Evolutionary conservation across 495 filamentous ascomycete genomes (phyloP).

Genomic region (Aspergillus nanangensis): DNA sequence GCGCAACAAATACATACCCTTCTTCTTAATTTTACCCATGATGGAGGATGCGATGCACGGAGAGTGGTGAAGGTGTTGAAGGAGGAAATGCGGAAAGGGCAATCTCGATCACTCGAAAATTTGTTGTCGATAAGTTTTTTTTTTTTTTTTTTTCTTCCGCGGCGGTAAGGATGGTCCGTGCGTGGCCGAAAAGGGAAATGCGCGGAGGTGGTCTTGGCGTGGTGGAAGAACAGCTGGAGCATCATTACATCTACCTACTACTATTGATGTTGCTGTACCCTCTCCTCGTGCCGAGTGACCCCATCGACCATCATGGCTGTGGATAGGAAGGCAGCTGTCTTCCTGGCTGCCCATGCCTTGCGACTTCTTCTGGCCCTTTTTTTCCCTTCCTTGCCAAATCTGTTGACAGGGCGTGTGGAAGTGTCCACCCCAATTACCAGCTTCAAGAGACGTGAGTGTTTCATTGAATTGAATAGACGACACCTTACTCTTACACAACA

Average conservation of each 20-base stretch:
- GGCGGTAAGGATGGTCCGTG: slow-evolving; percentile 29
- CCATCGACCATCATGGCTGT: slow-evolving; percentile 55
- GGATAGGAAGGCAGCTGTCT: slow-evolving; percentile 71
- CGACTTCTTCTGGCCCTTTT: slow-evolving; percentile 74
- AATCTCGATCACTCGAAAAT: slow-evolving; percentile 21
- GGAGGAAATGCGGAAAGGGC: slow-evolving; percentile 17
- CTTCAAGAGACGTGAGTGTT: slow-evolving; percentile 84
- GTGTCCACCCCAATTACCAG: slow-evolving; percentile 95
- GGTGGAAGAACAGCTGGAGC: slow-evolving; percentile 17
- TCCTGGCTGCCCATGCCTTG: slow-evolving; percentile 69
- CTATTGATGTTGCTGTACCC: slow-evolving; percentile 2
- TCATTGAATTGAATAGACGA: too few species aligned
- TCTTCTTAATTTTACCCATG: slow-evolving; percentile 92
- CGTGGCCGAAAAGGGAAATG: slow-evolving; percentile 20
- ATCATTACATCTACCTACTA: too few species aligned
- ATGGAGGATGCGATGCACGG: slow-evolving; percentile 14
- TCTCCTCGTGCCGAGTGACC: slow-evolving; percentile 3
- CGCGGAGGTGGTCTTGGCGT: slow-evolving; percentile 25
- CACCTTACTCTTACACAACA: too few species aligned
- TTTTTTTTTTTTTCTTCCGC: slow-evolving; percentile 15
- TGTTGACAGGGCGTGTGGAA: slow-evolving; percentile 89
- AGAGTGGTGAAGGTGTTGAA: slow-evolving; percentile 21
- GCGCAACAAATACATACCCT: slow-evolving; percentile 48
- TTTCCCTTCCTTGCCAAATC: slow-evolving; percentile 80
- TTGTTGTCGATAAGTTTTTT: slow-evolving; percentile 37